A percentile compares a stretch with the other conserved stretches of the same genome.
Evolutionary conservation across 768 basidiomycete genomes (phyloP).

Genomic region (Leccinum uliginosum): DNA sequence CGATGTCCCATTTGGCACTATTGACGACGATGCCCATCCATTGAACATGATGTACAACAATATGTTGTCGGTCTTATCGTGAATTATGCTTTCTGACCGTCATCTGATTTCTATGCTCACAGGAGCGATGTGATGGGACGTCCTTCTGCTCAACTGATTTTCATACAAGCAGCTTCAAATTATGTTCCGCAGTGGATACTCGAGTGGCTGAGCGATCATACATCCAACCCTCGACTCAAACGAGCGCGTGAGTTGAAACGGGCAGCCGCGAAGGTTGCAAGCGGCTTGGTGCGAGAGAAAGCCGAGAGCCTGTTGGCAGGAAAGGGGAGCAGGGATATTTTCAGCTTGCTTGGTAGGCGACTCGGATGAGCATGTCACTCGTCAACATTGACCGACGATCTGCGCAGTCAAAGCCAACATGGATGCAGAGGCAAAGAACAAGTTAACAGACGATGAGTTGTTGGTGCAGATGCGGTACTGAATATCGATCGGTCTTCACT

Average conservation of each 20-base stretch:
- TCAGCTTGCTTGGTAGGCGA: constrained; percentile 37
- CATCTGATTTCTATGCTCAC: constrained; percentile 4
- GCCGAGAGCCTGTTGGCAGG: constrained; percentile 9
- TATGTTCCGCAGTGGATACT: constrained; percentile 20
- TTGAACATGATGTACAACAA: constrained; percentile 8
- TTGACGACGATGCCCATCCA: constrained; percentile 9
- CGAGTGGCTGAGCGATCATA: constrained; percentile 31
- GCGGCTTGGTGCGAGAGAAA: constrained; percentile 17
- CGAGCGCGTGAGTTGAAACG: constrained; percentile 12
- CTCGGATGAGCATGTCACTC: background rate
- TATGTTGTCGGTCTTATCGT: constrained; percentile 7
- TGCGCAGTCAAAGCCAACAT: constrained; percentile 26
- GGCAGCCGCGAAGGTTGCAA: constrained; percentile 7
- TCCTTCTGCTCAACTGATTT: constrained; percentile 15
- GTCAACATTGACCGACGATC: background rate
- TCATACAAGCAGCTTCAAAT: constrained; percentile 8
- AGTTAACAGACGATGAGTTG: constrained; percentile 16
- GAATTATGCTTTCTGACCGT: constrained; percentile 1
- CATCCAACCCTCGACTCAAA: constrained; percentile 16
- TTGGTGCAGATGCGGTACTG: constrained; percentile 17
- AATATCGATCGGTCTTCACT: background rate
- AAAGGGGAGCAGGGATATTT: constrained; percentile 15
- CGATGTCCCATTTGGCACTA: constrained; percentile 40
- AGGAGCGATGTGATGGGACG: constrained; percentile 13
- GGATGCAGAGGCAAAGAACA: constrained; percentile 23